Evolutionary conservation across 2,329 filamentous ascomycete species (phyloP), one percentile per base, ranked within the genome.

Genomic region (Penicillium sp.): DNA sequence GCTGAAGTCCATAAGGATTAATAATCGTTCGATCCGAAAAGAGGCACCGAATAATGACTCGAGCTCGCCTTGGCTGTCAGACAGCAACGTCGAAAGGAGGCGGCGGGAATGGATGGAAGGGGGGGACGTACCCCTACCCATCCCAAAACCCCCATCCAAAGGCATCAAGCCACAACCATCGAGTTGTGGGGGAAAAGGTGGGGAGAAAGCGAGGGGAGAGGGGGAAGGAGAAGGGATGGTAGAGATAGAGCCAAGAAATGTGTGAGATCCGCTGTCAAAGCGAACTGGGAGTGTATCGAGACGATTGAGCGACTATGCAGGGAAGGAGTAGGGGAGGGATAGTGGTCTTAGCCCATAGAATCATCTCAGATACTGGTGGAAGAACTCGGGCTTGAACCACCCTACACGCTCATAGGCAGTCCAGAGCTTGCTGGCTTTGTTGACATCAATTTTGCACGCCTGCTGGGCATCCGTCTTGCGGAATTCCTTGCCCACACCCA

Each of bases 371-470:
- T 75, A 78, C 57, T 79, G 69, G 54, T 73, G 66, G 58, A 84
- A 82, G 68, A 77, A 75, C 43, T 79, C 72, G 9, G 73, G 74
- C 41, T 89, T 81, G 60, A 96, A 85, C 90, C 92, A 96, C 64
- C 89, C 89, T 35, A 94, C 89, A 65, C 86, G 88, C 48, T 96
- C 89, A 69, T 90, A 97, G 6, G 91, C 91, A 35, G 86, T 87
- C 89, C 91, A 96, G 45, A 97, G 81, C 73, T 93, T 93, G 62
- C 90, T 95, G 3, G 92, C 91, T 79, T 97, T 97, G 80, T 97
- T 97, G 72, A 97, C 93, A 67, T 97, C 93, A 61, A 97, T 96
- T 79, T 95, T 95, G 82, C 91, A 96, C n/a, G 90, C 91, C 72
- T 96, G 90, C 73, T 97, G 93, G 5, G 92, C 91, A 70, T 96